These are phyloP conservation scores for Macaranga tanarius DNA, from an alignment of 441 rosid genomes.

Conservation along the genomic window DNA sequence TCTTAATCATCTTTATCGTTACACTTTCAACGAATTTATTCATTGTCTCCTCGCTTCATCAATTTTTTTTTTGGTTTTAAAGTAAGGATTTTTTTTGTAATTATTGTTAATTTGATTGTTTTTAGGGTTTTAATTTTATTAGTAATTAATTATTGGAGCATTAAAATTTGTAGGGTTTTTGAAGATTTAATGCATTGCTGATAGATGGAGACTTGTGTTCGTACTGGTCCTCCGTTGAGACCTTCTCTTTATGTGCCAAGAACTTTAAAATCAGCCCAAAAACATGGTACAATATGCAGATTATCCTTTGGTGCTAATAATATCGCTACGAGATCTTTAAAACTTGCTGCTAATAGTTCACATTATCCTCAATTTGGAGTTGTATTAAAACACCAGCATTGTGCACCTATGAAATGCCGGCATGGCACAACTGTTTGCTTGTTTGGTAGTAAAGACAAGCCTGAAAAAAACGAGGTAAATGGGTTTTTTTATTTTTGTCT, in stretches of 20 bases:
- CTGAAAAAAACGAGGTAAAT: constrained; percentile 41
- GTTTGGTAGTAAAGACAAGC: constrained; percentile 57
- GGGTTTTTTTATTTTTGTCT: background rate
- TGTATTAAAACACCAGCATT: constrained; percentile 24
- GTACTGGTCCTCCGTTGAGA: constrained; percentile 34
- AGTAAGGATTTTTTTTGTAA: background rate
- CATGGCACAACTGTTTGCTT: constrained; percentile 37
- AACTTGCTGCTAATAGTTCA: constrained; percentile 27
- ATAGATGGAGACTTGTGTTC: constrained; percentile 47
- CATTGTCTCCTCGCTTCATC: no score
- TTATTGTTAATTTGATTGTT: background rate
- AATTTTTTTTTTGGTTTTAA: background rate
- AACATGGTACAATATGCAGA: background rate
- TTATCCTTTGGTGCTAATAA: constrained; percentile 16
- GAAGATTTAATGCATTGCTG: constrained; percentile 16
- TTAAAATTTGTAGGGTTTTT: constrained; percentile 13
- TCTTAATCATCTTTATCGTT: background rate
- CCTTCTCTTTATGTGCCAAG: constrained; percentile 23
- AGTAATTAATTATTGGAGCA: background rate
- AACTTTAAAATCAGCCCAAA: constrained; percentile 3
- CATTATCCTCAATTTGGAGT: constrained; percentile 26
- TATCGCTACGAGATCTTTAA: constrained; percentile 22
- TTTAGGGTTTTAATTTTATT: background rate
- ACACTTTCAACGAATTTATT: no score
- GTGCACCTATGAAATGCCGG: constrained; percentile 26